Evolutionary conservation across 2,329 filamentous ascomycete genomes (phyloP).

Genomic region (Coniochaeta pulveracea): DNA sequence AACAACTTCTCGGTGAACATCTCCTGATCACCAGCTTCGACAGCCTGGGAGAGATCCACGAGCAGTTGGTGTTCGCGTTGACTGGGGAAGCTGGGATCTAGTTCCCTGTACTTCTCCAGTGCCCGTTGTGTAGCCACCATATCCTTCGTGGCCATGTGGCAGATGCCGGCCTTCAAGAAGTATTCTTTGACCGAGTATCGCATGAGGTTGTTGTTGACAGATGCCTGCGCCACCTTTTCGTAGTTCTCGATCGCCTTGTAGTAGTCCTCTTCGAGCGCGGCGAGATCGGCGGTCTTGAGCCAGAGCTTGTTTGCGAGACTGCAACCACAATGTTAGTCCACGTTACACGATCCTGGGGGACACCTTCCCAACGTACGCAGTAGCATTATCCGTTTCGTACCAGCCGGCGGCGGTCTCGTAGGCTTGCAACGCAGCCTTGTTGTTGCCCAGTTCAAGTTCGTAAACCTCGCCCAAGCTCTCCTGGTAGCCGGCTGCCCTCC

Average conservation of each 20-base stretch:
- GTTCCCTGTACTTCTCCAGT: slow-evolving; percentile 69
- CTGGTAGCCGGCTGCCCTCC: slow-evolving; percentile 81
- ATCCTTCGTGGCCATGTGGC: slow-evolving; percentile 66
- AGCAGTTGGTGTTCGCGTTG: slow-evolving; percentile 77
- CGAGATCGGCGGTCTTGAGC: slow-evolving; percentile 83
- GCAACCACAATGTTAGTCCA: slow-evolving; percentile 5
- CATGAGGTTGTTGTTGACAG: slow-evolving; percentile 84
- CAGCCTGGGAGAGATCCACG: slow-evolving; percentile 60
- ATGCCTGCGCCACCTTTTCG: slow-evolving; percentile 69
- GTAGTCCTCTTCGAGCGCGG: slow-evolving; percentile 75
- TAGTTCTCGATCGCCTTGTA: slow-evolving; percentile 71
- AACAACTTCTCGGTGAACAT: slow-evolving; percentile 77
- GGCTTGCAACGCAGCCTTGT: slow-evolving; percentile 65
- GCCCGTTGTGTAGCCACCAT: slow-evolving; percentile 69
- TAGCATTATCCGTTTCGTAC: slow-evolving; percentile 80
- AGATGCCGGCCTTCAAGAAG: slow-evolving; percentile 87
- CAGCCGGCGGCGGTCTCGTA: slow-evolving; percentile 81
- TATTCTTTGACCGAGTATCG: slow-evolving; percentile 93
- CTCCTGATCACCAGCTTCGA: slow-evolving; percentile 72
- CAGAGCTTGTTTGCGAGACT: slow-evolving; percentile 88
- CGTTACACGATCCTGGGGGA: too few relatives aligned
- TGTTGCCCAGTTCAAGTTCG: slow-evolving; percentile 70
- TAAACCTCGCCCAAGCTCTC: slow-evolving; percentile 80
- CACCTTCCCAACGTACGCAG: slow-evolving; percentile 66
- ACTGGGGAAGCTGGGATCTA: slow-evolving; percentile 64